phyloP scores from a whole-genome alignment of 2,329 filamentous ascomycete genomes.

The Fonsecaea multimorphosa region DNA sequence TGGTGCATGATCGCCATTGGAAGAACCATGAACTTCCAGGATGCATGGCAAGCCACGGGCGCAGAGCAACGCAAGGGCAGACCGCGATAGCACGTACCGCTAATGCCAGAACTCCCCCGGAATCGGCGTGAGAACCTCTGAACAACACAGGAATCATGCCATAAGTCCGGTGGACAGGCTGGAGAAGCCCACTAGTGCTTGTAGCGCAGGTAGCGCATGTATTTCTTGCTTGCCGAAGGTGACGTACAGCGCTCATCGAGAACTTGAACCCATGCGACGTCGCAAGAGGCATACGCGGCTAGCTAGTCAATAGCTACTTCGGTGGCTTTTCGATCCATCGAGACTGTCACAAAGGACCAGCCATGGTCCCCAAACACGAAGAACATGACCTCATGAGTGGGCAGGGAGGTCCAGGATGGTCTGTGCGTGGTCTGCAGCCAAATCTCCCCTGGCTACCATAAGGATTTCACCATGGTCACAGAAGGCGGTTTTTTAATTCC shows the following conservation, averaged over 20 bases:
- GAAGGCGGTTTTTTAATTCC: conserved; percentile 10
- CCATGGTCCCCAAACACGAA: background rate
- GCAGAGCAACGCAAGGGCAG: background rate
- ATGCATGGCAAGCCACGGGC: background rate
- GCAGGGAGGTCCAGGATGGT: background rate
- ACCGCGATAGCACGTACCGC: background rate
- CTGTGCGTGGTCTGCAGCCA: conserved; percentile 13
- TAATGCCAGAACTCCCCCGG: background rate
- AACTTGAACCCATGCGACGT: background rate
- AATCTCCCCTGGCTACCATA: background rate
- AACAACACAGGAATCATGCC: background rate
- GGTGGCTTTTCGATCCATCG: background rate
- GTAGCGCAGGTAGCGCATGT: conserved; percentile 27
- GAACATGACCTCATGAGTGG: background rate
- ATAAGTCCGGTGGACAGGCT: conserved; percentile 1
- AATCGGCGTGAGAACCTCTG: background rate
- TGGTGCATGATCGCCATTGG: background rate
- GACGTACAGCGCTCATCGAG: conserved; percentile 16
- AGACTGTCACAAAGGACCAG: conserved; percentile 17
- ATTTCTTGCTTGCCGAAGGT: conserved; percentile 20
- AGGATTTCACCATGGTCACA: conserved; percentile 2
- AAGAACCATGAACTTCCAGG: background rate
- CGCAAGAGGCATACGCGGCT: background rate
- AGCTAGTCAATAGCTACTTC: background rate
- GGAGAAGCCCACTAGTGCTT: conserved; percentile 13